These are phyloP conservation scores for Stagonosporopsis cucurbitacearum DNA, from an alignment of 2,329 filamentous ascomycete species.

Conservation along the genomic window DNA sequence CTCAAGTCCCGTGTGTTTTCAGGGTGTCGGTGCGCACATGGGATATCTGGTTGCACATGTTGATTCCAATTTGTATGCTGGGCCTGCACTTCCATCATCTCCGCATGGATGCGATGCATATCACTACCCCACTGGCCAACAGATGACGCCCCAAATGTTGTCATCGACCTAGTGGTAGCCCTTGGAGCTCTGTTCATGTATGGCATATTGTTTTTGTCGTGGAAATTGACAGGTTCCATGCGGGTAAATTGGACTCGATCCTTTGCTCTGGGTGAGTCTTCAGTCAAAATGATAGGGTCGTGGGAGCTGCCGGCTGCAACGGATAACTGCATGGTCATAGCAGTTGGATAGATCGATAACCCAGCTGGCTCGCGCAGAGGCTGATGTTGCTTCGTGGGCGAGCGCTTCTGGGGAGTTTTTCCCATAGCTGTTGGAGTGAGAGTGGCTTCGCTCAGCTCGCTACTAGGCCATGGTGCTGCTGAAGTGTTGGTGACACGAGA, in stretches of 20 bases:
- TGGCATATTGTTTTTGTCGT: conserved; percentile 15
- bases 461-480: neutral
- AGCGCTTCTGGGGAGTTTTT: neutral
- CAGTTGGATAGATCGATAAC: neutral
- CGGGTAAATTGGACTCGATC: neutral
- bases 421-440: conserved; percentile 18
- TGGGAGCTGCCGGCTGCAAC: conserved; percentile 21
- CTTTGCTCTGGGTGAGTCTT: conserved; percentile 17
- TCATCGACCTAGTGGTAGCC: conserved; percentile 9
- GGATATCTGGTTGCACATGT: neutral
- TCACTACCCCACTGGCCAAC: conserved; percentile 25
- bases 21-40: neutral
- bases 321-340: neutral
- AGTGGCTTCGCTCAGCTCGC: conserved; percentile 12
- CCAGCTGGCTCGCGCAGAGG: neutral
- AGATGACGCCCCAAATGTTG: conserved; percentile 18
- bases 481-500: neutral
- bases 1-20: neutral
- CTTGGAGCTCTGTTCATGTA: conserved; percentile 17
- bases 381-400: no score
- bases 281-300: conserved; percentile 36
- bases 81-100: neutral
- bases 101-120: conserved; percentile 25
- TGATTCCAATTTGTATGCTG: neutral
- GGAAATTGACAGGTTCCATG: conserved; percentile 20